phyloP scores from a whole-genome alignment of 805 yeast species.

The Candida endomychidarum region DNA sequence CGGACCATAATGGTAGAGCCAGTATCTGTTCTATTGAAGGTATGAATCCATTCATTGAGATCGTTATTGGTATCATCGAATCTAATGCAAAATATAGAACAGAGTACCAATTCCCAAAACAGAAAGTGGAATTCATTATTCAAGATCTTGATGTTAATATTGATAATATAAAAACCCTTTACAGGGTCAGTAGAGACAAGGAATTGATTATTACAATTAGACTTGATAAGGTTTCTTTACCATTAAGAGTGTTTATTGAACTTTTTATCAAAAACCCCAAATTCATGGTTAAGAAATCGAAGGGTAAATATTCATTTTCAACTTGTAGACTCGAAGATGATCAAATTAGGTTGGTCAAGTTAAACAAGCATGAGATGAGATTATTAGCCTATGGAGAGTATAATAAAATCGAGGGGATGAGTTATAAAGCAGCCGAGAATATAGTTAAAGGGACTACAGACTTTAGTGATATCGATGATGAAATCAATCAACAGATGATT shows the following conservation, averaged over 20 bases:
- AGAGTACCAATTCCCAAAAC: neutral
- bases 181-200: neutral
- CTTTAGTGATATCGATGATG: neutral
- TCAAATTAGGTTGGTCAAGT: neutral
- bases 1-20: too few species aligned
- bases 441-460: neutral
- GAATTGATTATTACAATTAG: neutral
- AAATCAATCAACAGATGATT: too few species aligned
- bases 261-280: neutral
- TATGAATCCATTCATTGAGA: neutral
- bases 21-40: neutral
- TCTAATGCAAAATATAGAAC: neutral
- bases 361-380: neutral
- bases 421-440: neutral
- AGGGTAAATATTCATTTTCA: neutral
- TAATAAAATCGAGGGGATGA: neutral
- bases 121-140: neutral
- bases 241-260: neutral
- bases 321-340: neutral
- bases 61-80: neutral
- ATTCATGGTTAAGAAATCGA: neutral
- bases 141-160: neutral
- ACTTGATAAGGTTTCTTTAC: neutral
- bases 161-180: neutral
- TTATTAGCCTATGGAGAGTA: neutral